Evolutionary conservation across 2,329 filamentous ascomycete genomes (phyloP).

Genomic region (Aspergillus pseudonomiae): DNA sequence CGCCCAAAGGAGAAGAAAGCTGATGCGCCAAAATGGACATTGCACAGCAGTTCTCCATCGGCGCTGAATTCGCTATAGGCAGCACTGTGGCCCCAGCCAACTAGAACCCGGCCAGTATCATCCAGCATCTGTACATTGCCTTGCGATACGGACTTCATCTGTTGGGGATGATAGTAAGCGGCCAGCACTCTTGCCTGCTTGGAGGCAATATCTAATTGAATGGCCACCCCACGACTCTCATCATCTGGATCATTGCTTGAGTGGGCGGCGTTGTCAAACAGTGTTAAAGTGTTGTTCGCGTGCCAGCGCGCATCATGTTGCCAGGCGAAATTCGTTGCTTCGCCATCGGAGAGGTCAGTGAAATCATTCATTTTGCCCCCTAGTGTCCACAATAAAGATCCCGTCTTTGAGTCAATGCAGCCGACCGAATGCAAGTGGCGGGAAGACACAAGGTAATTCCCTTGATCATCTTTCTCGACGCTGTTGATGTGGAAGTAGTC

Average conservation of each 20-base stretch:
- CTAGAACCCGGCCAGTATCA: conserved; percentile 48
- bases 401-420: conserved; percentile 52
- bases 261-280: conserved; percentile 44
- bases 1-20: conserved; percentile 34
- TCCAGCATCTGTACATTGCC: conserved; percentile 48
- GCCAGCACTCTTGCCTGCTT: conserved; percentile 45
- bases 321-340: conserved; percentile 43
- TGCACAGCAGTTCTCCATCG: conserved; percentile 57
- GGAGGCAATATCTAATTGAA: conserved; percentile 42
- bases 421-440: conserved; percentile 53
- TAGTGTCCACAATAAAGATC: conserved; percentile 57
- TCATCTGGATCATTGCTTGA: conserved; percentile 20
- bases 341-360: conserved; percentile 43
- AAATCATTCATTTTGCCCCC: conserved; percentile 55
- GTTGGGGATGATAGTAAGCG: conserved; percentile 43
- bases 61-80: conserved; percentile 54
- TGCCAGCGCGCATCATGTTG: conserved; percentile 56
- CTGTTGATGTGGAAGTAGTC: conserved; percentile 64
- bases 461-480: conserved; percentile 53
- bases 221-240: conserved; percentile 48
- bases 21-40: conserved; percentile 51
- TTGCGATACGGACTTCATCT: conserved; percentile 43
- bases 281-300: conserved; percentile 30
- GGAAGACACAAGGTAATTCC: conserved; percentile 59
- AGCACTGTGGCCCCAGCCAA: conserved; percentile 56